A percentile compares a stretch with the other conserved stretches of the same genome.
Conservation (phyloP, 225 moss, liverwort and hornwort genomes). For the Bryoerythrophyllum caledonicum region DNA sequence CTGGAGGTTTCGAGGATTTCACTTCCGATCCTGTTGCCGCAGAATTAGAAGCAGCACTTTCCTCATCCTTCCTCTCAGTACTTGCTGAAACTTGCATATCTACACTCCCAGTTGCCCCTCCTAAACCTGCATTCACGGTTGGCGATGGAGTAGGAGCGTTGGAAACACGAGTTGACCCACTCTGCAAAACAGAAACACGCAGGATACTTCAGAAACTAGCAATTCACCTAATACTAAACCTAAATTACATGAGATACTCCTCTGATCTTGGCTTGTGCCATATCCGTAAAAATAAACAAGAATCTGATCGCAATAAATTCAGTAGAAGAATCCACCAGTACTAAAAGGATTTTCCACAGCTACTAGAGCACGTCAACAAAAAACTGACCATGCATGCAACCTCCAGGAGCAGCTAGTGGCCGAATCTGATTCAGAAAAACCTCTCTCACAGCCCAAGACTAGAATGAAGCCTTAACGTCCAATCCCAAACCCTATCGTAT, state of each 20-base stretch:
- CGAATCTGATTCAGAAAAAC: neutral
- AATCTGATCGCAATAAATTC: neutral
- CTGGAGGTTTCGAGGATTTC: slow-evolving; percentile 36
- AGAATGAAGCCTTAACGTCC: neutral
- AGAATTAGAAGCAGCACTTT: slow-evolving; percentile 21
- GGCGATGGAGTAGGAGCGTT: slow-evolving; percentile 26
- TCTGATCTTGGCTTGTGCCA: neutral
- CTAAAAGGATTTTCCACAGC: neutral
- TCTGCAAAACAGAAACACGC: slow-evolving; percentile 22
- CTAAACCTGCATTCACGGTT: slow-evolving; percentile 14
- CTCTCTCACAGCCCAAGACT: neutral
- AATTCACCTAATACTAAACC: neutral
- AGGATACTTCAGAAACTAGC: slow-evolving; percentile 20
- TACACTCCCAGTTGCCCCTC: slow-evolving; percentile 6
- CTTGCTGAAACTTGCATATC: slow-evolving; percentile 25
- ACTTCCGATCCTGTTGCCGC: slow-evolving; percentile 25
- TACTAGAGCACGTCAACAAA: neutral
- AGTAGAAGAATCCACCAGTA: neutral
- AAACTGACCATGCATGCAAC: neutral
- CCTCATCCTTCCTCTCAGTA: slow-evolving; percentile 23
- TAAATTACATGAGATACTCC: neutral
- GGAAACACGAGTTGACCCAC: slow-evolving; percentile 25
- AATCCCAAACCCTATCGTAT: slow-evolving; percentile 1
- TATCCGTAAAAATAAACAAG: neutral
- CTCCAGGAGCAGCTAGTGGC: neutral